Evolutionary conservation across 306 rosid species (phyloP).

Genomic region (Vigna mungo): DNA sequence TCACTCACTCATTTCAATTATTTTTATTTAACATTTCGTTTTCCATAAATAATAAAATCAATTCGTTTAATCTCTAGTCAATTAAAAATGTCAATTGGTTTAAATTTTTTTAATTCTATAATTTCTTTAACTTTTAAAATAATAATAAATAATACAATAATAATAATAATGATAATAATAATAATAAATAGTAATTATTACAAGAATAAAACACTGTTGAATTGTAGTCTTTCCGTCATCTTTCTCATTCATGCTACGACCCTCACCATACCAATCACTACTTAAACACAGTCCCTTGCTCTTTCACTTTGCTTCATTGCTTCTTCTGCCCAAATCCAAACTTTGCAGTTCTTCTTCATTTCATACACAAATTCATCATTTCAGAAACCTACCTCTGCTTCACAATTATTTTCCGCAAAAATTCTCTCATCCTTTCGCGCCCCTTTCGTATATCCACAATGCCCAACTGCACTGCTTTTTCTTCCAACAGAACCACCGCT

Average conservation of each 20-base stretch:
- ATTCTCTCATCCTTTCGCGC: slow-evolving; percentile 11
- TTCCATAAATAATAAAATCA: too few relatives aligned
- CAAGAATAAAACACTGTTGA: neutral
- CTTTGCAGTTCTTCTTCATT: neutral
- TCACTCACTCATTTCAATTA: too few relatives aligned
- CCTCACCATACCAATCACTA: neutral
- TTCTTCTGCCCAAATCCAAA: neutral
- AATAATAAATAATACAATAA: neutral
- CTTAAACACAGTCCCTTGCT: neutral
- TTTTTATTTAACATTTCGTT: too few relatives aligned
- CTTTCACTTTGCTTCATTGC: neutral
- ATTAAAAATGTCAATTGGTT: too few relatives aligned
- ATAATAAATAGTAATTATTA: too few relatives aligned
- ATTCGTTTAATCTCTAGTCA: too few relatives aligned
- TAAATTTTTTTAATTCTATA: too few relatives aligned
- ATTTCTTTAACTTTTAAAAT: too few relatives aligned
- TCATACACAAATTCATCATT: neutral
- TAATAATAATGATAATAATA: too few relatives aligned
- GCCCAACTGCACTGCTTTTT: slow-evolving; percentile 48
- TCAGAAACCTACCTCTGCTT: neutral
- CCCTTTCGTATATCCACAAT: slow-evolving; percentile 30
- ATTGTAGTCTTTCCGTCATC: neutral
- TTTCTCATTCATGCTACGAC: neutral
- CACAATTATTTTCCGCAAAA: neutral
- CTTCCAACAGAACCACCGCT: slow-evolving; percentile 36